Evolutionary conservation across 208 protist species (phyloP).

Genomic region (Trypanosoma avium): DNA sequence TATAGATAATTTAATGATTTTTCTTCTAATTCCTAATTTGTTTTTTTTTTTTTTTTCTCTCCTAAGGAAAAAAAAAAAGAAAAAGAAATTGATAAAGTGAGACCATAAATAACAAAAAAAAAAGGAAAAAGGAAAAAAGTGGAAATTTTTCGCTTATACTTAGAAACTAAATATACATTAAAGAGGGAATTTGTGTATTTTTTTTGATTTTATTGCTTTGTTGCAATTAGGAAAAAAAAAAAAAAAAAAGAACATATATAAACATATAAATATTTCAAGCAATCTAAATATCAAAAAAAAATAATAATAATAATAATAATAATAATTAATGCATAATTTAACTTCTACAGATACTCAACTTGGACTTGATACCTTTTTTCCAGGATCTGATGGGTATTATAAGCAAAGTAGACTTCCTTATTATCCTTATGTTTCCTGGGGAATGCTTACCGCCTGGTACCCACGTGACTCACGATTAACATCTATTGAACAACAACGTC

Average conservation of each 20-base stretch:
- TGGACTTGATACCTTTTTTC: slow-evolving; percentile 63
- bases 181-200: neutral
- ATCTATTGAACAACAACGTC: slow-evolving; percentile 26
- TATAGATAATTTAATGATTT: no score
- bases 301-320: slow-evolving; percentile 26
- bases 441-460: neutral
- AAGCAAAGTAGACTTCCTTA: neutral
- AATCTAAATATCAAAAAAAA: no score
- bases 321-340: no score
- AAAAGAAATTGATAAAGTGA: no score
- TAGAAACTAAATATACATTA: no score
- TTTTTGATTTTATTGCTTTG: neutral
- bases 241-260: neutral
- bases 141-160: no score
- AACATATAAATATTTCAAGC: no score
- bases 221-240: neutral
- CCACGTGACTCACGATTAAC: neutral
- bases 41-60: no score
- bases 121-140: no score
- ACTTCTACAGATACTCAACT: slow-evolving; percentile 37
- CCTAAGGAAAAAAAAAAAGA: no score
- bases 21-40: no score
- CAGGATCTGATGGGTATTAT: slow-evolving; percentile 35
- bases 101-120: no score
- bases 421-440: slow-evolving; percentile 42